These are phyloP conservation scores for Erodium trifolium DNA, from an alignment of 441 rosid genomes.

Conservation along the genomic window DNA sequence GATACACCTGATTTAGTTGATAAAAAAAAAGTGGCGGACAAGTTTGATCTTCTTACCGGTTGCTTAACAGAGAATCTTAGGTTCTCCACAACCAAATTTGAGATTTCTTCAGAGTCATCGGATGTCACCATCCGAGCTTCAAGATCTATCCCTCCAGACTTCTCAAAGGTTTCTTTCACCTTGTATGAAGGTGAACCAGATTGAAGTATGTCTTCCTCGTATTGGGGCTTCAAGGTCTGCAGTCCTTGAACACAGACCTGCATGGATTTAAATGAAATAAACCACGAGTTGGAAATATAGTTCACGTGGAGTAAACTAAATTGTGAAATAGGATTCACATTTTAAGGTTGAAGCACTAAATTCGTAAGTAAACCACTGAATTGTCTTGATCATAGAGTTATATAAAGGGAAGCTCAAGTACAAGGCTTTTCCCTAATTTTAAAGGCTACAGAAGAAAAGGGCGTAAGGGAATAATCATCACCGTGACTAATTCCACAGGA, in stretches of 20 bases:
- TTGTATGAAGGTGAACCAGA: conserved; percentile 38
- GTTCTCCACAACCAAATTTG: conserved; percentile 65
- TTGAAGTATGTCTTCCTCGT: conserved; percentile 27
- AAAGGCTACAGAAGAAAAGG: not conserved
- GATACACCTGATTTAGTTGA: too few species aligned
- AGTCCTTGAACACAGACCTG: conserved; percentile 80
- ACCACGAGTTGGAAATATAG: conserved; percentile 2
- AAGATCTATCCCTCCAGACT: conserved; percentile 59
- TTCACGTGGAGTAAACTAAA: not conserved
- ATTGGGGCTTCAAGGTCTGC: conserved; percentile 69
- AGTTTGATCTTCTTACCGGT: conserved; percentile 47
- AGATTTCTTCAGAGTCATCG: conserved; percentile 43
- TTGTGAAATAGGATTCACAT: not conserved
- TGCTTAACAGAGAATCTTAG: conserved; percentile 78
- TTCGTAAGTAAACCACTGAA: conserved; percentile 7
- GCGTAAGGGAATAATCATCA: conserved; percentile 28
- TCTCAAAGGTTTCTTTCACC: conserved; percentile 39
- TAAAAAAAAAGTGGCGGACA: not conserved
- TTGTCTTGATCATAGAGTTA: conserved; percentile 4
- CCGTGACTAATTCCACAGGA: conserved; percentile 56
- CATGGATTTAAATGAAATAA: conserved; percentile 16
- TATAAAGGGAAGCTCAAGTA: not conserved
- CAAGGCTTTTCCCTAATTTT: not conserved
- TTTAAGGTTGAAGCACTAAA: conserved; percentile 2
- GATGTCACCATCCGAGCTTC: conserved; percentile 59